Evolutionary conservation across 805 yeast genomes (phyloP).

Genomic region (Kodamaea restingae): DNA sequence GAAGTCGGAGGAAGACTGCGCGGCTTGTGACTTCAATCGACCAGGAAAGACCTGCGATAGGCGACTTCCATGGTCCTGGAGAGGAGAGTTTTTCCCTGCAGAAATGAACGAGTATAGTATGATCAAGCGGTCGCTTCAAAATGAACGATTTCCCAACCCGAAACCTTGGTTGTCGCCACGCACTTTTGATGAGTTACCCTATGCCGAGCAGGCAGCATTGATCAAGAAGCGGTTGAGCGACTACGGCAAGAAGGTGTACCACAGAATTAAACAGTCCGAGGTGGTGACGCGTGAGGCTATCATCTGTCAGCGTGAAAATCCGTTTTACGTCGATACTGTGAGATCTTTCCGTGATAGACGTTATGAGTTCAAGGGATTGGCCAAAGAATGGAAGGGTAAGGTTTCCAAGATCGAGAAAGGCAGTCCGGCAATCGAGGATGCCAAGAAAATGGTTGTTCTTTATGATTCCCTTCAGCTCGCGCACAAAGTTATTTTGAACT

Average conservation of each 20-base stretch:
- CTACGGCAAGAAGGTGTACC: constrained; percentile 82
- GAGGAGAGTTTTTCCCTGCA: constrained; percentile 94
- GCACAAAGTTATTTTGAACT: constrained; percentile 92
- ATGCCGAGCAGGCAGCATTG: constrained; percentile 69
- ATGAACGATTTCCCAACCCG: constrained; percentile 68
- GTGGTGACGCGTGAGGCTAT: constrained; percentile 88
- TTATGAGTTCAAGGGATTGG: constrained; percentile 89
- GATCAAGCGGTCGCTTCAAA: constrained; percentile 79
- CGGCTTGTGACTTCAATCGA: constrained; percentile 93
- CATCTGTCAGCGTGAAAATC: constrained; percentile 95
- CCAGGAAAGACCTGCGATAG: constrained; percentile 95
- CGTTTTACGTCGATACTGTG: constrained; percentile 93
- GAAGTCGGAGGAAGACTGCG: constrained; percentile 93
- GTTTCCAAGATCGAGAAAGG: constrained; percentile 45
- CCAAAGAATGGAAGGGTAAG: constrained; percentile 91
- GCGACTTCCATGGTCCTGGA: constrained; percentile 93
- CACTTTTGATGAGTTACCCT: constrained; percentile 70
- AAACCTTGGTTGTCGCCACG: constrained; percentile 54
- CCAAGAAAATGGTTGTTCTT: constrained; percentile 86
- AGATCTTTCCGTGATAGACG: constrained; percentile 92
- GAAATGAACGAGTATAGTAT: constrained; percentile 85
- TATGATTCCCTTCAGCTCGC: constrained; percentile 96
- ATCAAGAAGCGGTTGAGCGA: constrained; percentile 77
- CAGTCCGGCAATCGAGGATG: constrained; percentile 74
- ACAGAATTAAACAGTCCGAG: constrained; percentile 73